Evolutionary conservation across 257 asterid genomes (phyloP).

Genomic region (Penstemon newberryi): DNA sequence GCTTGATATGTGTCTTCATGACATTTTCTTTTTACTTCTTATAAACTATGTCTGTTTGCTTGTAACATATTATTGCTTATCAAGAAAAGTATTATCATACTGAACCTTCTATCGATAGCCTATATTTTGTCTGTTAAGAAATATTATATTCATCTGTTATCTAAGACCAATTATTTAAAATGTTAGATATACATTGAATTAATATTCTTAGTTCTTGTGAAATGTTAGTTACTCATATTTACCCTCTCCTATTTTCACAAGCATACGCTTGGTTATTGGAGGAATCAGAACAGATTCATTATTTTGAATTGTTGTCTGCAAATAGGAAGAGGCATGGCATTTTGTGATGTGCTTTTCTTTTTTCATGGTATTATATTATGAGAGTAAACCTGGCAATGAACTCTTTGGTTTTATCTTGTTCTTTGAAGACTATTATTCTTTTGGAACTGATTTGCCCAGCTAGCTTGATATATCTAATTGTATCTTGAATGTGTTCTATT

Average conservation of each 20-base stretch:
- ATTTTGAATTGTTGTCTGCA: neutral
- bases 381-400: too few relatives aligned
- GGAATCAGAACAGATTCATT: neutral
- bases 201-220: neutral
- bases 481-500: neutral
- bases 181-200: too few relatives aligned
- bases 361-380: too few relatives aligned
- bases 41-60: constrained; percentile 2
- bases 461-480: neutral
- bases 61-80: neutral
- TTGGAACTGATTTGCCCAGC: neutral
- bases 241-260: neutral
- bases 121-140: neutral
- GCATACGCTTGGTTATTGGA: neutral
- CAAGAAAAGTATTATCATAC: constrained; percentile 7
- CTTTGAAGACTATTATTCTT: neutral
- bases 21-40: constrained; percentile 2
- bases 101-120: constrained; percentile 1
- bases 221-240: neutral
- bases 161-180: too few relatives aligned
- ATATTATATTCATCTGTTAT: too few relatives aligned
- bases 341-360: neutral
- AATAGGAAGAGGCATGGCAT: neutral
- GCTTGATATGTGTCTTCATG: constrained; percentile 2
- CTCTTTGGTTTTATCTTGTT: neutral